A percentile compares a stretch with the other conserved stretches of the same genome.
Evolutionary conservation across 805 yeast genomes (phyloP).

Genomic region (Lachancea kluyveri): DNA sequence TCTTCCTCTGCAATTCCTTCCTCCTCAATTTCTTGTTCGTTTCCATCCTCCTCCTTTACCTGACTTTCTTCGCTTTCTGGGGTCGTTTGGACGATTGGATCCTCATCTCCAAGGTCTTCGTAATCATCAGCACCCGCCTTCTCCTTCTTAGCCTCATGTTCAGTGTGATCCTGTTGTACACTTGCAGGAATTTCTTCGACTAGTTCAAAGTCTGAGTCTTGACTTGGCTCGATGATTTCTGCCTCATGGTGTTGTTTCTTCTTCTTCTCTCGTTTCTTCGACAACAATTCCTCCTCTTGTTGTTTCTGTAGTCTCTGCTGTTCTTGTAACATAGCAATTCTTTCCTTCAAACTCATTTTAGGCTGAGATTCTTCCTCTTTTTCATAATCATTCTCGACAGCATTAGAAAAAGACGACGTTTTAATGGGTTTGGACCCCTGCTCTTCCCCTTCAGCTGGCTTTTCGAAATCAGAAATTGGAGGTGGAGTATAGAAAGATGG

Average conservation of each 20-base stretch:
- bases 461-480: conserved; percentile 16
- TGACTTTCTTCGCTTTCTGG: conserved; percentile 10
- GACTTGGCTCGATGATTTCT: conserved; percentile 2
- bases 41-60: conserved; percentile 26
- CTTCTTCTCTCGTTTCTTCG: conserved; percentile 43
- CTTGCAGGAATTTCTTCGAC: conserved; percentile 1
- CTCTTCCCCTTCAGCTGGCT: conserved; percentile 1
- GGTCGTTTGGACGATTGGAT: no score
- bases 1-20: conserved; percentile 45
- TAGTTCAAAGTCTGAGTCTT: not conserved
- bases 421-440: no score
- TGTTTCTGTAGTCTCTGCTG: conserved; percentile 78
- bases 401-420: no score
- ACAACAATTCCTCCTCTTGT: conserved; percentile 53
- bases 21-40: conserved; percentile 30
- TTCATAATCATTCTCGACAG: no score
- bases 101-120: conserved; percentile 19
- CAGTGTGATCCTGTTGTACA: conserved; percentile 10
- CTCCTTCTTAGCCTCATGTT: conserved; percentile 6
- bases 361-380: no score
- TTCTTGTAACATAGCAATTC: conserved; percentile 78
- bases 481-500: conserved; percentile 52
- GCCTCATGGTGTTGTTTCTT: conserved; percentile 21
- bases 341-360: conserved; percentile 74
- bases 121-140: conserved; percentile 16